Evolutionary conservation across 805 yeast genomes (phyloP).

Genomic region (Metschnikowia cerradonensis): DNA sequence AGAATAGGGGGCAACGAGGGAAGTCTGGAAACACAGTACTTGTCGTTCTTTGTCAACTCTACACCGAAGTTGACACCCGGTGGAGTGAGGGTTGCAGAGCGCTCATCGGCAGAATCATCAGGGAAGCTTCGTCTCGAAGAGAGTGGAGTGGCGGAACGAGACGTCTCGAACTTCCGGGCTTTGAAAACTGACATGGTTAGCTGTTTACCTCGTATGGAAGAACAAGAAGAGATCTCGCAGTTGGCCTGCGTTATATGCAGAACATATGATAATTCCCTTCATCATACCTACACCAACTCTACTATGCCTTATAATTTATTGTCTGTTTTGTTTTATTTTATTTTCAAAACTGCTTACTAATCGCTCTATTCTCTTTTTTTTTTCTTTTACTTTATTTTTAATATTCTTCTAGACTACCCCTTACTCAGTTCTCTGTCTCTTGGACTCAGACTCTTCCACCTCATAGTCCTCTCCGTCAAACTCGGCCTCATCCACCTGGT

Average conservation of each 20-base stretch:
- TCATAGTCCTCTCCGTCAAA: slow-evolving; percentile 54
- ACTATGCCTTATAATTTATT: too few relatives aligned
- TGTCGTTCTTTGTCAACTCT: slow-evolving; percentile 56
- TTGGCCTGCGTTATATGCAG: not conserved
- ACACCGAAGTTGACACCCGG: not conserved
- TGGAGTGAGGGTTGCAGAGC: slow-evolving; percentile 1
- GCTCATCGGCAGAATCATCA: not conserved
- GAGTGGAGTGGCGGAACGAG: slow-evolving; percentile 1
- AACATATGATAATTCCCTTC: too few relatives aligned
- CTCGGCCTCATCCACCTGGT: slow-evolving; percentile 53
- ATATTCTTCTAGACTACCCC: not conserved
- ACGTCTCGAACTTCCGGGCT: slow-evolving; percentile 5
- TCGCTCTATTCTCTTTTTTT: not conserved
- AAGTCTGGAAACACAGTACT: slow-evolving; percentile 53
- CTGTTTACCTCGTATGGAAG: not conserved
- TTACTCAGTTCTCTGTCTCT: slow-evolving; percentile 29
- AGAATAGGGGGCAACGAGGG: slow-evolving; percentile 52
- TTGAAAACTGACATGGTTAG: slow-evolving; percentile 1
- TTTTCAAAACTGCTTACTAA: not conserved
- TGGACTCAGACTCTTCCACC: slow-evolving; percentile 32
- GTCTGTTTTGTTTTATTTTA: not conserved
- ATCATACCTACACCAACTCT: too few relatives aligned
- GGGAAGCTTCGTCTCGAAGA: not conserved
- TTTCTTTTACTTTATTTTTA: not conserved
- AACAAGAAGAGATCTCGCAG: slow-evolving; percentile 1